Evolutionary conservation across 345 rosid genomes (phyloP).

Genomic region (Camelina hispida): DNA sequence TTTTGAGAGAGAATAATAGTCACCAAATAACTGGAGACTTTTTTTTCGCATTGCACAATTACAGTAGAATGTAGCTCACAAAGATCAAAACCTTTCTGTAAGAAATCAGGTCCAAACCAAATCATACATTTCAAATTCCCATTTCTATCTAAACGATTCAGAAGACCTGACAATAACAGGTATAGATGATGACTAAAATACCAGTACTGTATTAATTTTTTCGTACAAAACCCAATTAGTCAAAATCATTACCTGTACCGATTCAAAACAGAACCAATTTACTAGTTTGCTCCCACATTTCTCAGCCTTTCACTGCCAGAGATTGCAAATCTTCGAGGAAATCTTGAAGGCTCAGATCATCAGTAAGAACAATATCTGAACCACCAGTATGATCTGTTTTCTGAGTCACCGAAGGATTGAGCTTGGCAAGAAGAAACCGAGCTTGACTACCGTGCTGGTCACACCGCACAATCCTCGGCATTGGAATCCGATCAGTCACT

Average conservation of each 20-base stretch:
- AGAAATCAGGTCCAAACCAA: constrained; percentile 5
- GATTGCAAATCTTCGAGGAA: constrained; percentile 82
- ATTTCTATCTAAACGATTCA: constrained; percentile 2
- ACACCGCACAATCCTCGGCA: constrained; percentile 80
- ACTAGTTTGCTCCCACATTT: constrained; percentile 2
- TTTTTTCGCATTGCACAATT: background rate
- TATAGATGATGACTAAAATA: constrained; percentile 12
- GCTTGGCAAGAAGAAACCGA: constrained; percentile 94
- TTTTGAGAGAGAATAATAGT: background rate
- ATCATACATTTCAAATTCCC: constrained; percentile 22
- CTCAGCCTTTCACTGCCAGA: constrained; percentile 71
- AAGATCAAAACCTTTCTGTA: constrained; percentile 10
- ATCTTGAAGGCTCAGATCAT: constrained; percentile 88
- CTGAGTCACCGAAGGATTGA: constrained; percentile 96
- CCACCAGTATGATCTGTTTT: constrained; percentile 61
- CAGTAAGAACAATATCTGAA: constrained; percentile 79
- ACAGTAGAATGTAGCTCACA: background rate
- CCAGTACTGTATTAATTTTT: background rate
- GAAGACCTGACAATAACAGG: background rate
- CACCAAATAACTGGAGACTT: too few relatives aligned
- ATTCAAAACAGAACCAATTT: background rate
- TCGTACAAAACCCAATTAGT: constrained; percentile 8
- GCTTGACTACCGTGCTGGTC: constrained; percentile 97
- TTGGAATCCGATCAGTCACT: constrained; percentile 74
- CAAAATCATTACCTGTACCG: background rate